Conservation (phyloP, 163 green algal genomes). For the Chloromonas sp. region DNA sequence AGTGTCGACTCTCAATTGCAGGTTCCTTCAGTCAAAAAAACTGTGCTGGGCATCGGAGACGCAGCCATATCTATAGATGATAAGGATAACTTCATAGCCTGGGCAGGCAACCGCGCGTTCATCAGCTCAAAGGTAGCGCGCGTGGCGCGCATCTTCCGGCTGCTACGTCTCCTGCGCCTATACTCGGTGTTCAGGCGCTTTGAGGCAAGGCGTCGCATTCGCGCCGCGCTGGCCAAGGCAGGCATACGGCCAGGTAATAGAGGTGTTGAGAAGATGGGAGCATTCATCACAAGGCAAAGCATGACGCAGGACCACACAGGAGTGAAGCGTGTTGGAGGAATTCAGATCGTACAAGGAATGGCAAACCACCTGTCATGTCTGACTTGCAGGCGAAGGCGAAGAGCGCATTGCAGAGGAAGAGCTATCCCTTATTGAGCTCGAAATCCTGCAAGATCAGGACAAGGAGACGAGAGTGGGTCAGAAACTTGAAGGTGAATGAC, state of each 20-base stretch:
- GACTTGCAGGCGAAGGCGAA: background rate
- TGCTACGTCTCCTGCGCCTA: constrained; percentile 72
- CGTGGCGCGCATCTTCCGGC: constrained; percentile 57
- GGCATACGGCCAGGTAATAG: background rate
- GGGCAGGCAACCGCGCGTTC: constrained; percentile 32
- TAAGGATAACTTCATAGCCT: constrained; percentile 28
- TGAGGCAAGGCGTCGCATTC: constrained; percentile 26
- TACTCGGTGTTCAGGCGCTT: constrained; percentile 66
- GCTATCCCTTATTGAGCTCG: constrained; percentile 33
- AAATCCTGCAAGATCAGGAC: constrained; percentile 28
- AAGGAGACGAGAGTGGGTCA: constrained; percentile 62
- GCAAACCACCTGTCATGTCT: background rate
- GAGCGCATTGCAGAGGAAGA: constrained; percentile 2
- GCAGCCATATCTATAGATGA: constrained; percentile 6
- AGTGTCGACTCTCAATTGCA: background rate
- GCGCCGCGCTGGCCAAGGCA: constrained; percentile 10
- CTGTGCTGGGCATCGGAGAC: constrained; percentile 8
- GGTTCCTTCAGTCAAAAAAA: background rate
- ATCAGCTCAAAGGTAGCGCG: constrained; percentile 35
- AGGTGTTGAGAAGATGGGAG: background rate
- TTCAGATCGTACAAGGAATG: no score
- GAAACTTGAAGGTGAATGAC: constrained; percentile 63
- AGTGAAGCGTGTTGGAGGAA: no score
- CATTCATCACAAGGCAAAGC: background rate
- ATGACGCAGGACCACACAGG: background rate